phyloP scores from a whole-genome alignment of 139 green algal species.

The Chlorella sp. region DNA sequence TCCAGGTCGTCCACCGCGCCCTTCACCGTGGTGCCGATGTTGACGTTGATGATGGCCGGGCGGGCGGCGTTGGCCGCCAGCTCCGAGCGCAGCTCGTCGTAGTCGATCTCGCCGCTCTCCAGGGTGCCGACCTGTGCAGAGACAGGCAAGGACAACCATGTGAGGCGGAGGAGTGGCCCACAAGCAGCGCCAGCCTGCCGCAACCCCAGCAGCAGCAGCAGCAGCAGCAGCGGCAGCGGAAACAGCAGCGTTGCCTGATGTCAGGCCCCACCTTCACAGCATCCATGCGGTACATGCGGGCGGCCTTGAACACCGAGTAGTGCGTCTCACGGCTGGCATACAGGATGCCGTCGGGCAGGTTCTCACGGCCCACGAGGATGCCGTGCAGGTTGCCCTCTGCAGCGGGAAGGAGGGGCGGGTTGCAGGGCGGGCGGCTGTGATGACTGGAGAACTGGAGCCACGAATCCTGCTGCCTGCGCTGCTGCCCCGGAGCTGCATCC shows the following conservation, averaged over 20 bases:
- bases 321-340: conserved; percentile 94
- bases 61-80: conserved; percentile 73
- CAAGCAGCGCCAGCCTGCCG: background rate
- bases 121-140: conserved; percentile 59
- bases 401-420: too few relatives aligned
- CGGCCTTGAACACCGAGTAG: conserved; percentile 98
- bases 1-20: conserved; percentile 92
- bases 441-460: too few relatives aligned
- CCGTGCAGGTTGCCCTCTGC: conserved; percentile 98
- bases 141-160: background rate
- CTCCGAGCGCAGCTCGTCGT: conserved; percentile 72
- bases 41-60: conserved; percentile 98
- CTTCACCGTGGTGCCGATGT: conserved; percentile 97
- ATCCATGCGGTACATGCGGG: conserved; percentile 97
- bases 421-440: background rate
- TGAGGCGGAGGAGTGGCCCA: background rate
- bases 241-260: background rate
- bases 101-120: conserved; percentile 94
- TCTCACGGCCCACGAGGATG: conserved; percentile 93
- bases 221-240: background rate
- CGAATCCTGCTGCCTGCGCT: background rate
- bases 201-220: too few relatives aligned
- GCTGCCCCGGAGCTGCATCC: too few relatives aligned
- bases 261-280: conserved; percentile 78
- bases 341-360: conserved; percentile 89